A percentile compares a stretch with the other conserved stretches of the same genome.
These are phyloP conservation scores for Endoconidiophora polonica DNA, from an alignment of 2,329 filamentous ascomycete genomes.

Conservation along the genomic window DNA sequence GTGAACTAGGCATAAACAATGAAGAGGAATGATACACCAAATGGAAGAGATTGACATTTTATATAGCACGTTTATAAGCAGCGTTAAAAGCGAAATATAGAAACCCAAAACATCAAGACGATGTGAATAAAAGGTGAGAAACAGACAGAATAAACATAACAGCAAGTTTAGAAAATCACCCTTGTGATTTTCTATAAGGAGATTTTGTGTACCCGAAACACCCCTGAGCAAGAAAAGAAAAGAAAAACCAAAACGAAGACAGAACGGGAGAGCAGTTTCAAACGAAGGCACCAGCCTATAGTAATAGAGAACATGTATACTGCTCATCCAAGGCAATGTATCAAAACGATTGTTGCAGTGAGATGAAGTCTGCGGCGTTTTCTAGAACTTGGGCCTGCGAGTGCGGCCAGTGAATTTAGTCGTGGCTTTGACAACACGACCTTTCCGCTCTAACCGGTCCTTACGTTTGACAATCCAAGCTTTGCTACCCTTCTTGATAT, in stretches of 20 bases:
- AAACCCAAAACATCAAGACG: no score
- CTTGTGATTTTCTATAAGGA: no score
- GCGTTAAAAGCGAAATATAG: no score
- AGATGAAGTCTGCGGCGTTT: not conserved
- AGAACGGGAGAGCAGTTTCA: not conserved
- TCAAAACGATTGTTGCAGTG: not conserved
- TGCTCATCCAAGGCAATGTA: not conserved
- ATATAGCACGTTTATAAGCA: no score
- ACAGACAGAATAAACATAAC: no score
- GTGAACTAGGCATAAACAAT: no score
- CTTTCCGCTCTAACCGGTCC: constrained; percentile 85
- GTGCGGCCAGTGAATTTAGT: constrained; percentile 92
- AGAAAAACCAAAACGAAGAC: not conserved
- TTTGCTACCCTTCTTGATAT: constrained; percentile 65
- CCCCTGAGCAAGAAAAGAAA: not conserved
- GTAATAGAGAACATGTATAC: no score
- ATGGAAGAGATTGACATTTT: no score
- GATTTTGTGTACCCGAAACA: constrained; percentile 1
- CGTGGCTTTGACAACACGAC: constrained; percentile 79
- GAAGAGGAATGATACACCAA: no score
- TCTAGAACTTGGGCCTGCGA: constrained; percentile 58
- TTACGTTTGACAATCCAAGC: constrained; percentile 75
- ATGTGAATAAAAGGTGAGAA: no score
- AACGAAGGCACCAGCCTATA: not conserved
- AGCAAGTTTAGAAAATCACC: no score